Evolutionary conservation across 306 rosid species (phyloP).

Genomic region (Psophocarpus tetragonolobus): DNA sequence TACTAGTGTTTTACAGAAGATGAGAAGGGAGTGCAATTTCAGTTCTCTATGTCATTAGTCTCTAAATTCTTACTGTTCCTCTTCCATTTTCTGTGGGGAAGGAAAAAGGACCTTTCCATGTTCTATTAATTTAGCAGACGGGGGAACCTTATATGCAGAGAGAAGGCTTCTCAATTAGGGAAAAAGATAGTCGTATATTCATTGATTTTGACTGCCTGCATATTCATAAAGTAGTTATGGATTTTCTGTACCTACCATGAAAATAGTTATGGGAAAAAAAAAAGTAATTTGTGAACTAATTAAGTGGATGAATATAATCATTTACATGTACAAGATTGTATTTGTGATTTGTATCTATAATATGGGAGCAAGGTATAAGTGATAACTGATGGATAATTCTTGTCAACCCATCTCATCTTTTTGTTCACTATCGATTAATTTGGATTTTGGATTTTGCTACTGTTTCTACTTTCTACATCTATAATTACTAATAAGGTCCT

Average conservation of each 20-base stretch:
- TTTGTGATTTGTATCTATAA: too few relatives aligned
- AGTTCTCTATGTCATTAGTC: background rate
- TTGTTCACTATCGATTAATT: too few relatives aligned
- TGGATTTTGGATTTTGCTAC: too few relatives aligned
- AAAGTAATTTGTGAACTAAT: background rate
- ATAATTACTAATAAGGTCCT: too few relatives aligned
- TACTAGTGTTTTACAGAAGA: background rate
- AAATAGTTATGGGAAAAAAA: background rate
- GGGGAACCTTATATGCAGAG: constrained; percentile 1
- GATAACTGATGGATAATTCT: too few relatives aligned
- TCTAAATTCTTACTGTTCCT: background rate
- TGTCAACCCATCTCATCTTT: too few relatives aligned
- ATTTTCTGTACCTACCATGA: background rate
- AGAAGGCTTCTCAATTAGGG: background rate
- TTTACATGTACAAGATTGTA: too few relatives aligned
- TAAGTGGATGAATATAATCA: constrained; percentile 6
- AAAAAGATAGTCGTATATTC: background rate
- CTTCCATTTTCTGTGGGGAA: background rate
- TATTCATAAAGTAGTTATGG: background rate
- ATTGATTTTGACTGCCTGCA: background rate
- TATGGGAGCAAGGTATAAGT: too few relatives aligned
- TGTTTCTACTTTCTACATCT: too few relatives aligned
- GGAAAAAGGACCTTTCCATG: background rate
- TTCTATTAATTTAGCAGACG: background rate
- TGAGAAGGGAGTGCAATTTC: background rate